A percentile compares a stretch with the other conserved stretches of the same genome.
These are phyloP conservation scores for Stropharia rugosoannulata DNA, from an alignment of 768 basidiomycete species.

Conservation along the genomic window DNA sequence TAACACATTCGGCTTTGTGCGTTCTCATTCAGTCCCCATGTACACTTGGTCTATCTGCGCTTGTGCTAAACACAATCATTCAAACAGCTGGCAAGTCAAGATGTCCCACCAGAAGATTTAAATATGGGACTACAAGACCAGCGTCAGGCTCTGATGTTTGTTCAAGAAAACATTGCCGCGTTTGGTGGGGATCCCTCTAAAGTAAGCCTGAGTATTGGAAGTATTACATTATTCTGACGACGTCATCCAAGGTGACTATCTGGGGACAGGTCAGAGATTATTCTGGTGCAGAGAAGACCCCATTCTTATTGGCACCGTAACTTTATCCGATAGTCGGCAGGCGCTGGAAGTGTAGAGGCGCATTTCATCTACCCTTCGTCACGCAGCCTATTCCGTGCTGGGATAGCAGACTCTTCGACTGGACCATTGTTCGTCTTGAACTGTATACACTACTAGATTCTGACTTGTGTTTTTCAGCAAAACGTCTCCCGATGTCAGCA, in stretches of 20 bases:
- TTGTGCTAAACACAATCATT: conserved; percentile 19
- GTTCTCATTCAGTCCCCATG: conserved; percentile 9
- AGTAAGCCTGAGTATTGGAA: conserved; percentile 23
- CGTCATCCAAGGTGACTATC: conserved; percentile 42
- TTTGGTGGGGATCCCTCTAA: conserved; percentile 67
- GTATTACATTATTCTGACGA: background rate
- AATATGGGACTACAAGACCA: conserved; percentile 66
- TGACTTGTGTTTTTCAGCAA: conserved; percentile 34
- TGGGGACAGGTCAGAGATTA: conserved; percentile 46
- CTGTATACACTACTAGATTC: background rate
- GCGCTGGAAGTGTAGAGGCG: conserved; percentile 48
- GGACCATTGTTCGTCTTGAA: conserved; percentile 45
- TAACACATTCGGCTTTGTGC: conserved; percentile 58
- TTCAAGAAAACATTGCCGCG: conserved; percentile 62
- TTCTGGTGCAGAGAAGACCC: no score
- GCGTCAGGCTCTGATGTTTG: conserved; percentile 52
- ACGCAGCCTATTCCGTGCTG: conserved; percentile 45
- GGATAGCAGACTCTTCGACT: conserved; percentile 50
- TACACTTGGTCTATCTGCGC: background rate
- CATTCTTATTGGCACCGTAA: background rate
- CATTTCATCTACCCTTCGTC: conserved; percentile 44
- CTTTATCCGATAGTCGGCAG: conserved; percentile 40
- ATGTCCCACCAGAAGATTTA: conserved; percentile 45
- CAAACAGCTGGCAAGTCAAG: conserved; percentile 38
- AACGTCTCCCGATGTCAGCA: conserved; percentile 41